These are phyloP conservation scores for Kazachstania kunashirensis DNA, from an alignment of 805 yeast species.

Conservation along the genomic window DNA sequence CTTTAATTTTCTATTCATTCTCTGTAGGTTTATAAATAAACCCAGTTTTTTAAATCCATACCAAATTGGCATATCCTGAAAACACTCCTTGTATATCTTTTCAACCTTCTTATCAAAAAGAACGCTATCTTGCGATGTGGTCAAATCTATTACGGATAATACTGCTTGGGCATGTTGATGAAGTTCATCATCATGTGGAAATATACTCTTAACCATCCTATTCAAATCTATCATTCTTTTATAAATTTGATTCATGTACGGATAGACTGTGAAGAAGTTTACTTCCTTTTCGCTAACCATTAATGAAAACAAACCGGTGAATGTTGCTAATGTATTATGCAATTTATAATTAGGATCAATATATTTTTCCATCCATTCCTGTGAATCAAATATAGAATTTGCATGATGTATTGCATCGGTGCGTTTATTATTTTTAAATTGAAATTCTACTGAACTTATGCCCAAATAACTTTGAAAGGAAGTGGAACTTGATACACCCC, in stretches of 20 bases:
- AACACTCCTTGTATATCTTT: conserved; percentile 41
- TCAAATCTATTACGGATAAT: conserved; percentile 4
- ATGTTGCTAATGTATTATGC: conserved; percentile 51
- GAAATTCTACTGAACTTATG: conserved; percentile 49
- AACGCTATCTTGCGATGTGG: conserved; percentile 21
- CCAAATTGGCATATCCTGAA: conserved; percentile 75
- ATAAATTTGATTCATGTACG: conserved; percentile 39
- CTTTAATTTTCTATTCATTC: conserved; percentile 43
- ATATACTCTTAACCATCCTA: conserved; percentile 10
- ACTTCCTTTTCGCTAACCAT: conserved; percentile 51
- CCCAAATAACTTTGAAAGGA: conserved; percentile 61
- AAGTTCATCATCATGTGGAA: conserved; percentile 17
- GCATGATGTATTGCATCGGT: conserved; percentile 46
- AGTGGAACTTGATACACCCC: conserved; percentile 46
- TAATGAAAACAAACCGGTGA: conserved; percentile 46
- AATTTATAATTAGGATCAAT: conserved; percentile 44
- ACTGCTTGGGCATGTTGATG: conserved; percentile 7
- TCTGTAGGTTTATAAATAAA: conserved; percentile 47
- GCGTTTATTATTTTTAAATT: conserved; percentile 30
- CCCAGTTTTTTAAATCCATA: conserved; percentile 47
- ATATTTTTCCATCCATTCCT: conserved; percentile 42
- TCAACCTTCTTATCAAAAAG: conserved; percentile 41
- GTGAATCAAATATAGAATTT: conserved; percentile 52
- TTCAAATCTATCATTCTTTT: conserved; percentile 27
- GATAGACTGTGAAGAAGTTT: conserved; percentile 36